A percentile compares a stretch with the other conserved stretches of the same genome.
Conservation (phyloP, 805 yeast species). For the Starmerella potacharoeniae region DNA sequence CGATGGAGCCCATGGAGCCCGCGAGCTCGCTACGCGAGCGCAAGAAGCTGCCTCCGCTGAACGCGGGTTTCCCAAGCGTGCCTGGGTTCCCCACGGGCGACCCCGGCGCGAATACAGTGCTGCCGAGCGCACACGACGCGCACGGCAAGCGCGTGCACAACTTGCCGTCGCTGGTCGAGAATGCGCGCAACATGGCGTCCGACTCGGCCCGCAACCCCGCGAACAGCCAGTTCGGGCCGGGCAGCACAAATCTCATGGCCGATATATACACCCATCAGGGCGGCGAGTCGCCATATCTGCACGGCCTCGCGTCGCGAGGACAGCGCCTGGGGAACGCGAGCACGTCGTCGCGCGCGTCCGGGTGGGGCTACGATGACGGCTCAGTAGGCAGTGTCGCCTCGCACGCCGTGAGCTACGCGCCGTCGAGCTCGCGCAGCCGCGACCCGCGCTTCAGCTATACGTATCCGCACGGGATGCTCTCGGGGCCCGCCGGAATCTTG, state of each 20-base stretch:
- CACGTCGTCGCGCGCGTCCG: not conserved
- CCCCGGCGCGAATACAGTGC: not conserved
- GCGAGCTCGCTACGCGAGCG: not conserved
- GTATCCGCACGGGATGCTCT: not conserved
- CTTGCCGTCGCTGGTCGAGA: not conserved
- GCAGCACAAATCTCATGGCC: not conserved
- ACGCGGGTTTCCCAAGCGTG: not conserved
- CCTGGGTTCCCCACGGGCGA: slow-evolving; percentile 5
- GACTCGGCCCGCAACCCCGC: not conserved
- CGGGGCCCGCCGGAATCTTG: not conserved
- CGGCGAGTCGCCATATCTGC: not conserved
- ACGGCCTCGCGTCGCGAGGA: not conserved
- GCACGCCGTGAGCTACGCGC: not conserved
- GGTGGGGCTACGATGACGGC: not conserved
- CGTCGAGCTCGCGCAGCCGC: not conserved
- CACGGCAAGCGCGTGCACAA: not conserved
- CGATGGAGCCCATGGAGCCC: slow-evolving; percentile 8
- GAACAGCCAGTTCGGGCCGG: not conserved
- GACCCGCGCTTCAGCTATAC: slow-evolving; percentile 6
- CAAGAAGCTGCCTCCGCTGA: not conserved
- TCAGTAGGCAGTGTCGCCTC: not conserved
- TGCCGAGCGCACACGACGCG: not conserved
- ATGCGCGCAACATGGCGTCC: not conserved
- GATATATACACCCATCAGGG: slow-evolving; percentile 6
- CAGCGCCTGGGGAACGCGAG: not conserved